Evolutionary conservation across 2,329 filamentous ascomycete genomes (phyloP), one percentile per base, ranked within the genome.

Genomic region (Pestalotiopsis sp.): DNA sequence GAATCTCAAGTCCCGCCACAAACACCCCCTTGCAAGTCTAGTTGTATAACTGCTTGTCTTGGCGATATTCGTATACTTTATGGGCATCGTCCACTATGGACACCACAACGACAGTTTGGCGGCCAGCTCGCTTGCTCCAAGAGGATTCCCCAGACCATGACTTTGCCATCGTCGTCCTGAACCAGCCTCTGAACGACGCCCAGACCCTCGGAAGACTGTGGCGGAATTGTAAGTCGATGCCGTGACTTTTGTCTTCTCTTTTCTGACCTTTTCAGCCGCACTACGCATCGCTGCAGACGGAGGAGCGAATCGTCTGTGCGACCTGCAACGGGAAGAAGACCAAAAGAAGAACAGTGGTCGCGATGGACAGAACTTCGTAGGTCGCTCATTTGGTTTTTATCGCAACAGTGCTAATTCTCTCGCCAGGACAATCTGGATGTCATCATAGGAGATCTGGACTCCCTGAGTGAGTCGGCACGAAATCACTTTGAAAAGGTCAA

Each of bases 361-460:
- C 57, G 45, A 70, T 58, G 23, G 62, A 67, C 27, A 45, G 67
- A 12, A 36, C 27, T 27, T 27, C 27, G 27, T 27, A 27, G 27
- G 27, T 27, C 27, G 27, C 4, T 27, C 4, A 27, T 27, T 27
- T 27, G 27, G 27, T 27, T 27, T 27, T 27, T 27, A 27, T 27
- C 27, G 27, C 31, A 9, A 36, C 31, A 36, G 11, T 38, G 27
- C 36, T 62, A 14, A 27, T 20, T 57, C 36, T 17, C 57, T 64
- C 57, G 23, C 17, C 68, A 88, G 86, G 81, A 89, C 76, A 83
- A 89, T 68, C 88, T 94, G 1, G 84, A 93, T 76, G 84, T 87
- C 67, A 94, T 99, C 70, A 90, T 97, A 73, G 96, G 96, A 61
- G 96, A 99, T 78, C 86, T 99, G 11, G 96, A 99, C 82, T 98